These are phyloP conservation scores for Mallotus nudiflorus DNA, from an alignment of 345 rosid genomes.

Conservation along the genomic window DNA sequence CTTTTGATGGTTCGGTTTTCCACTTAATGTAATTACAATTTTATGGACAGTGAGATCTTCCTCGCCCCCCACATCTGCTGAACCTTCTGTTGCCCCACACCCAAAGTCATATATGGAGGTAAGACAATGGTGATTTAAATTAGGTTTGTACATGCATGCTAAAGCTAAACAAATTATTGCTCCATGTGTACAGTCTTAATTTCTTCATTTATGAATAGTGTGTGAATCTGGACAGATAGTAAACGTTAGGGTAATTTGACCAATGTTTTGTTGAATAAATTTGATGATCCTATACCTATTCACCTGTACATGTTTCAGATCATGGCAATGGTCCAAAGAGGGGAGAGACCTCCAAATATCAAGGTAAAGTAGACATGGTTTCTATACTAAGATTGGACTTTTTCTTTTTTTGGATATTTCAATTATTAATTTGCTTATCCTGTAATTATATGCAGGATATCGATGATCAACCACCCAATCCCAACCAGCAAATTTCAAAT, in stretches of 20 bases:
- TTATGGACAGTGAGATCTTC: constrained; percentile 68
- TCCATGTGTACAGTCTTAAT: neutral
- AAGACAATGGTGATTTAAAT: too few relatives aligned
- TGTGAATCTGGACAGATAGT: neutral
- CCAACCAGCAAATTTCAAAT: constrained; percentile 69
- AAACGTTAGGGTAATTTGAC: neutral
- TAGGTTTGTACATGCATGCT: too few relatives aligned
- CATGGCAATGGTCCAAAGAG: constrained; percentile 92
- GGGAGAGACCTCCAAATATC: constrained; percentile 91
- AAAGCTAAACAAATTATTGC: neutral
- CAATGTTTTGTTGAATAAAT: constrained; percentile 3
- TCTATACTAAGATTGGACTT: constrained; percentile 12
- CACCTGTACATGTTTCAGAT: constrained; percentile 49
- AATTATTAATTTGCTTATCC: constrained; percentile 25
- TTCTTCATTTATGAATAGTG: neutral
- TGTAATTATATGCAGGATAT: constrained; percentile 58
- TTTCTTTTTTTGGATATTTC: constrained; percentile 9
- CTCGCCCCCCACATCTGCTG: constrained; percentile 58
- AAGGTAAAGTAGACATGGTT: constrained; percentile 44
- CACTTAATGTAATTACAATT: constrained; percentile 21
- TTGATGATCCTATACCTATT: constrained; percentile 4
- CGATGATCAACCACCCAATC: constrained; percentile 87
- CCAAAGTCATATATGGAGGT: constrained; percentile 97
- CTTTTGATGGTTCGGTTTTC: constrained; percentile 14
- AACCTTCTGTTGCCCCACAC: constrained; percentile 66